These are phyloP conservation scores for Ustilago xerochloae DNA, from an alignment of 1,284 basidiomycete species.

Conservation along the genomic window DNA sequence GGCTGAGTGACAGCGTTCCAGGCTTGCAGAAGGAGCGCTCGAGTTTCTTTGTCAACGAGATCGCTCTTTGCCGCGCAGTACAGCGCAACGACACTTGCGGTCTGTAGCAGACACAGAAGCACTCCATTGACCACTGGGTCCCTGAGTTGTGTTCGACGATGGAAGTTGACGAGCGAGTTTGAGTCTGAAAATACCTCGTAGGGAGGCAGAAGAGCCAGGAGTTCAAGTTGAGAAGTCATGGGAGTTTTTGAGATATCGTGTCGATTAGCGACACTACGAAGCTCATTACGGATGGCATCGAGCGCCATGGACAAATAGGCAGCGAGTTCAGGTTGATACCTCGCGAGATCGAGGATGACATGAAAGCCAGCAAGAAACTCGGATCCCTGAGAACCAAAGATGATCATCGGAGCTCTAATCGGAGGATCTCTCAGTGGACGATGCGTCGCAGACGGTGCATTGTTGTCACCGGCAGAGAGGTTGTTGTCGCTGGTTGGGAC, in stretches of 20 bases:
- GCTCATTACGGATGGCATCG: conserved; percentile 24
- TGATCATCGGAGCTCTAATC: conserved; percentile 19
- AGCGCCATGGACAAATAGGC: conserved; percentile 36
- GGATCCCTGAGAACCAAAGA: conserved; percentile 48
- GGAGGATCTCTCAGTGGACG: too few species aligned
- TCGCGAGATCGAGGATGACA: conserved; percentile 15
- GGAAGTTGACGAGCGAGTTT: conserved; percentile 20
- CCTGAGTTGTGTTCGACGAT: conserved; percentile 17
- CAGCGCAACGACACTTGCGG: conserved; percentile 28
- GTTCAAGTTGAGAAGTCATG: conserved; percentile 4
- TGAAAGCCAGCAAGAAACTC: conserved; percentile 37
- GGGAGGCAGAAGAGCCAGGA: conserved; percentile 35
- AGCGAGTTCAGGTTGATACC: conserved; percentile 17
- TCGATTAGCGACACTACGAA: conserved; percentile 31
- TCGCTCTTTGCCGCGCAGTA: conserved; percentile 5
- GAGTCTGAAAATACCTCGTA: conserved; percentile 28
- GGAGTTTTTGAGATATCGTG: background rate
- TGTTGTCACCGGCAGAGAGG: background rate
- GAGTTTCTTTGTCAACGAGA: background rate
- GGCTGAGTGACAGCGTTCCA: conserved; percentile 21
- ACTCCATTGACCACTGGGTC: conserved; percentile 46
- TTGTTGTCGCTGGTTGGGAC: too few species aligned
- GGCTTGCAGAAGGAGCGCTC: background rate
- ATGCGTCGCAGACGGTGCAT: background rate
- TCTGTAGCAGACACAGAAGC: conserved; percentile 40